phyloP scores from a whole-genome alignment of 208 protist genomes.

The Acanthamoeba divionensis region DNA sequence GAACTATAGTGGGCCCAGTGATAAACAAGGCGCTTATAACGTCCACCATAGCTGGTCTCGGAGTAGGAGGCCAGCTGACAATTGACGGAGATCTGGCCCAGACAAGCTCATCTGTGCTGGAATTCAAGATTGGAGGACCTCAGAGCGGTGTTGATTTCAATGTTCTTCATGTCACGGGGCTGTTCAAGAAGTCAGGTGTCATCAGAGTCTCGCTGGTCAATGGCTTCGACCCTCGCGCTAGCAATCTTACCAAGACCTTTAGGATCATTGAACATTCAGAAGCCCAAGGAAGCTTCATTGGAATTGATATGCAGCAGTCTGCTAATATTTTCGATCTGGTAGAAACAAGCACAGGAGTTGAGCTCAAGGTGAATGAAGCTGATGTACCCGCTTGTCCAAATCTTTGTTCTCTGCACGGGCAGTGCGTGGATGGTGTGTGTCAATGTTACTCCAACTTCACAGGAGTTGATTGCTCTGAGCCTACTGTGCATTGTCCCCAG shows the following conservation, averaged over 20 bases:
- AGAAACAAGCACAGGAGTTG: not conserved
- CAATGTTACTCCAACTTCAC: not conserved
- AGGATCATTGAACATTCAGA: not conserved
- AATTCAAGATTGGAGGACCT: constrained; percentile 11
- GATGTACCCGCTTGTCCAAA: not conserved
- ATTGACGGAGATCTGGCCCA: constrained; percentile 16
- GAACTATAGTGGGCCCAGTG: not conserved
- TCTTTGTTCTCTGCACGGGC: not conserved
- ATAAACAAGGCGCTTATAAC: not conserved
- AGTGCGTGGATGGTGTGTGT: not conserved
- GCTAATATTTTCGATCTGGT: not conserved
- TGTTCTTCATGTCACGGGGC: not conserved
- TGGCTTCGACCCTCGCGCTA: not conserved
- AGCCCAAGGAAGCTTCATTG: not conserved
- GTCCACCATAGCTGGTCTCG: not conserved
- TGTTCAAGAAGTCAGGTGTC: not conserved
- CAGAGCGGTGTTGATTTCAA: not conserved
- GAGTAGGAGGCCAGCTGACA: not conserved
- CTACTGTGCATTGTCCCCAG: no score
- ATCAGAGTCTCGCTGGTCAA: constrained; percentile 27
- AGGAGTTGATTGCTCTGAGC: not conserved
- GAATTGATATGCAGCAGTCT: not conserved
- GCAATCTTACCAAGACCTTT: not conserved
- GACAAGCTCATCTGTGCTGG: not conserved
- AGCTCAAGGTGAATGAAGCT: not conserved